Conservation (phyloP, 2,329 filamentous ascomycete genomes). For the Ceratocystis colombiana region DNA sequence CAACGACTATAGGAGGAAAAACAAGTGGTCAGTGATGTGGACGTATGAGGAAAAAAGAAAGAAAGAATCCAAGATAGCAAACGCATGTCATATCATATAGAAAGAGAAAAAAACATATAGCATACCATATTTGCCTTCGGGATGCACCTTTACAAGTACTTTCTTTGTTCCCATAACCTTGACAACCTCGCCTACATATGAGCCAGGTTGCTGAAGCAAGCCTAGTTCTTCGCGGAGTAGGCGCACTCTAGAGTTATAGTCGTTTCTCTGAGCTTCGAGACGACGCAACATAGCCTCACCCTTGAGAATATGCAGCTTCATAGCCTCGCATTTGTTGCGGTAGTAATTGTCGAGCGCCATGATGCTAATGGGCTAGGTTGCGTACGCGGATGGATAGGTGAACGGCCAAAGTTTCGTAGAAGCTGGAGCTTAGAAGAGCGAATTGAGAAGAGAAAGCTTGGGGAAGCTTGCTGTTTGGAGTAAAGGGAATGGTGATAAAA, state of each 20-base stretch:
- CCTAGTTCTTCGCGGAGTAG: conserved; percentile 91
- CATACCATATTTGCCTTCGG: conserved; percentile 98
- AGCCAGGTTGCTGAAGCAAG: conserved; percentile 89
- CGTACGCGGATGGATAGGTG: not conserved
- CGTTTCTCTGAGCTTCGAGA: conserved; percentile 94
- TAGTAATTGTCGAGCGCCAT: conserved; percentile 99
- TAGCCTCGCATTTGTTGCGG: conserved; percentile 99
- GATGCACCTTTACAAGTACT: conserved; percentile 96
- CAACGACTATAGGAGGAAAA: conserved; percentile 59
- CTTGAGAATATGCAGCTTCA: conserved; percentile 99
- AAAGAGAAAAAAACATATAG: conserved; percentile 17
- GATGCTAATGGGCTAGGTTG: conserved; percentile 31
- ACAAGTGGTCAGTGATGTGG: not conserved
- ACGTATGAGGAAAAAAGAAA: conserved; percentile 23
- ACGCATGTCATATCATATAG: not conserved
- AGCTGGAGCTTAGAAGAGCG: not conserved
- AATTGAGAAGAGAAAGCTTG: conserved; percentile 3
- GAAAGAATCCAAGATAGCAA: not conserved
- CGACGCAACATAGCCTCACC: conserved; percentile 90
- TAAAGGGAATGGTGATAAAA: not conserved
- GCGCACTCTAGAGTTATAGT: conserved; percentile 97
- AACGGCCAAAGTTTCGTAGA: not conserved
- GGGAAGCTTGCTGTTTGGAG: not conserved
- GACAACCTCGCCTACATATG: conserved; percentile 98
- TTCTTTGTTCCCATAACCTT: conserved; percentile 99